Evolutionary conservation across 2,329 filamentous ascomycete genomes (phyloP).

Genomic region (Ceratocystis ficicola): DNA sequence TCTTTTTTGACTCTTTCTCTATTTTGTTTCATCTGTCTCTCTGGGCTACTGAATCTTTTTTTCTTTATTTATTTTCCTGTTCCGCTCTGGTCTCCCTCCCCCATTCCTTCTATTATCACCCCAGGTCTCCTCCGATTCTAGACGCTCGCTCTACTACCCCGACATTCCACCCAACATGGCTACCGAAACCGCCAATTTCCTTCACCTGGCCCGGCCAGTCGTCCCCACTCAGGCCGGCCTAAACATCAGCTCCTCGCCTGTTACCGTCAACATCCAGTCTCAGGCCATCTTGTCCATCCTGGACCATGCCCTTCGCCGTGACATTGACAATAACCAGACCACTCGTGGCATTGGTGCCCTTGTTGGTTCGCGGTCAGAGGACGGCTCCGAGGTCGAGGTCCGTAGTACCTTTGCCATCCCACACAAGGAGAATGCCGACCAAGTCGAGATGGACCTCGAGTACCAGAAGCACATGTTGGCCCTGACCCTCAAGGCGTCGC

Average conservation of each 20-base stretch:
- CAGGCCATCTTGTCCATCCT: conserved; percentile 71
- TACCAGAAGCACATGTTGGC: conserved; percentile 99
- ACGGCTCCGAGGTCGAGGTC: conserved; percentile 93
- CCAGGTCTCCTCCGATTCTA: background rate
- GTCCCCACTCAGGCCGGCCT: conserved; percentile 68
- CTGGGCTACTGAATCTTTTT: background rate
- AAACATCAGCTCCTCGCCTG: conserved; percentile 76
- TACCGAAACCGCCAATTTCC: conserved; percentile 67
- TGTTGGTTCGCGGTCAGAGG: conserved; percentile 83
- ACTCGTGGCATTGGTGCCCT: conserved; percentile 95
- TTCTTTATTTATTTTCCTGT: background rate
- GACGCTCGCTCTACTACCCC: no score
- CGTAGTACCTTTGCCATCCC: conserved; percentile 94
- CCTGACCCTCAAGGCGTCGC: conserved; percentile 84
- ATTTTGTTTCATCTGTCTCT: background rate
- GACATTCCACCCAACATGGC: conserved; percentile 49
- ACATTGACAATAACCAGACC: conserved; percentile 62
- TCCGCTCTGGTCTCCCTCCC: background rate
- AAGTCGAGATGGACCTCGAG: conserved; percentile 98
- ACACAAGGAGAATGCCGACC: conserved; percentile 95
- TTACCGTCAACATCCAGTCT: conserved; percentile 89
- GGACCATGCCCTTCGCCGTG: conserved; percentile 87
- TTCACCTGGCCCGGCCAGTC: conserved; percentile 87
- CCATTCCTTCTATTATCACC: background rate
- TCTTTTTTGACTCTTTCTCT: conserved; percentile 1